Base-by-base conservation (phyloP, 1,284 basidiomycete species). In the Boletellus deceptivus region DNA sequence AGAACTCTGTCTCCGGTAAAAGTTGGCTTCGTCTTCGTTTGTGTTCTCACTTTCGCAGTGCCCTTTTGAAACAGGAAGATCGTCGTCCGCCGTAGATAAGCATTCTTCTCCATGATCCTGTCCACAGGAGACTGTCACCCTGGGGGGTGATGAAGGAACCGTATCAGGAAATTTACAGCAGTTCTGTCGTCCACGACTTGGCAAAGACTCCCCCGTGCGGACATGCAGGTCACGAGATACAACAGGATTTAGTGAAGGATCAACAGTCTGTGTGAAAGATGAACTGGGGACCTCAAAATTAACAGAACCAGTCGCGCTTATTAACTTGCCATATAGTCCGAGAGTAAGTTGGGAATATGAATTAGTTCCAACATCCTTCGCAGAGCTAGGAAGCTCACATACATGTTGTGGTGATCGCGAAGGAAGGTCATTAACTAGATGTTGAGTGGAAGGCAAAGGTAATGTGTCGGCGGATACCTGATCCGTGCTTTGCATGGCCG, bases 391-490 rank as follows among this genome's bases (percentile, higher is more conserved):
- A 43, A 37, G 44, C 27, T 47, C 51, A 34, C 52, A 48, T 48
- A 51, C 51, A 49, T 45, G 65, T 34, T 60, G 57, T 17, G 74
- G 72, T 35, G 74, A 72, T 50, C 56, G 59, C 10, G 71, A 64
- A 17, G 76, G 64, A 45, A 76, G 62, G 48, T 74, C 72, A 53
- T 77, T 73, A n/a, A 29, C 71, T 37, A 46, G 34, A 43, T 38
- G 27, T 34, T 47, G 55, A n/a, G 33, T 35, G 14, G 53, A 49
- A 4, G 39, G 70, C 38, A 44, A 48, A 46, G 44, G 41, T 35
- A 38, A 53, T 7, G 53, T 49, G 38, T 57, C 36, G 29, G 42
- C 17, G 18, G 49, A 50, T 24, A 46, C 48, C 41, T 42, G 34
- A 45, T 45, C 49, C 31, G 25, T 22, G 14, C 36, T 20, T 46